Percentiles rank a stretch among this genome's conserved stretches.
Evolutionary conservation across 306 rosid species (phyloP).

Genomic region (Delonix regia): DNA sequence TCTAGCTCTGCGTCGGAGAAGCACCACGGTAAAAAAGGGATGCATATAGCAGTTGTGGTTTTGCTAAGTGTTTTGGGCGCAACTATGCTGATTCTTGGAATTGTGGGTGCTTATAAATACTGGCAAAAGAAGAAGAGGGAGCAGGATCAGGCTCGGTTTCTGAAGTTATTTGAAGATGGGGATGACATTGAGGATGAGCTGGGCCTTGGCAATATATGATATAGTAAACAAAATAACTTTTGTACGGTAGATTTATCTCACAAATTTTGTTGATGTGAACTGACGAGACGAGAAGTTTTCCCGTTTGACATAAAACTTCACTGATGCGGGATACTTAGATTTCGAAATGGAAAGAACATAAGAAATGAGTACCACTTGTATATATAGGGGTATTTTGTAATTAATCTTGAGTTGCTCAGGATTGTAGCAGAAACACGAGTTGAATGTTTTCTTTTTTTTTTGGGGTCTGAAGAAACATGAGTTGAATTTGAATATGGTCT

Average conservation of each 20-base stretch:
- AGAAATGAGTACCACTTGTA: conserved; percentile 31
- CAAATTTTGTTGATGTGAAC: conserved; percentile 45
- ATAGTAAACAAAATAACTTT: conserved; percentile 33
- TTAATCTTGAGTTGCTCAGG: conserved; percentile 3
- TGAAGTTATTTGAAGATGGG: conserved; percentile 87
- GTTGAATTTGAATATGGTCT: conserved; percentile 13
- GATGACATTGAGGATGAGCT: conserved; percentile 93
- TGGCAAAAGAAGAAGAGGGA: conserved; percentile 90
- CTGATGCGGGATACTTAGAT: not conserved
- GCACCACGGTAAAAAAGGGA: conserved; percentile 43
- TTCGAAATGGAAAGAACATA: not conserved
- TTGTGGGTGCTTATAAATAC: conserved; percentile 54
- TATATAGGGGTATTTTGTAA: conserved; percentile 6
- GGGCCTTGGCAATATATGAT: conserved; percentile 67
- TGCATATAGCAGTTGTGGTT: conserved; percentile 49
- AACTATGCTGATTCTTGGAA: conserved; percentile 41
- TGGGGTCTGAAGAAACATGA: too few species aligned
- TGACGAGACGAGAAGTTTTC: conserved; percentile 16
- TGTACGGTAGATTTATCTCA: conserved; percentile 56
- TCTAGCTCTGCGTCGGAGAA: conserved; percentile 40
- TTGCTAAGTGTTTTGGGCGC: conserved; percentile 43
- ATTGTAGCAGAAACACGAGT: not conserved
- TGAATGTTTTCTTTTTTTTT: too few species aligned
- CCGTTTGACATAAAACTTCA: not conserved
- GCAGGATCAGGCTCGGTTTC: conserved; percentile 90